Percentiles rank a stretch among this genome's conserved stretches.
These are phyloP conservation scores for Schizonepeta tenuifolia DNA, from an alignment of 257 asterid genomes.

Conservation along the genomic window DNA sequence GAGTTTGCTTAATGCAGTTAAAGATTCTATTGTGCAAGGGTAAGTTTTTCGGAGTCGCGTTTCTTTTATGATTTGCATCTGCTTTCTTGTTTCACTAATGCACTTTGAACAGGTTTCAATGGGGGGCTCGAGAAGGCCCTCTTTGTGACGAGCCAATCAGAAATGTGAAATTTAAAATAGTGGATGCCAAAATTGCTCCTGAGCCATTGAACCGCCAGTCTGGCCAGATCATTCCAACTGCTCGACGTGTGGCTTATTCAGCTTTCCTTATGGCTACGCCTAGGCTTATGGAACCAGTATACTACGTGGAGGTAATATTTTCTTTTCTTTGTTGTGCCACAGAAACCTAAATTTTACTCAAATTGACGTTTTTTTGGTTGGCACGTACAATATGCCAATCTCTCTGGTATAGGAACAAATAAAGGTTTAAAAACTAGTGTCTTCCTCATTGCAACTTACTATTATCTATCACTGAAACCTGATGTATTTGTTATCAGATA, in stretches of 20 bases:
- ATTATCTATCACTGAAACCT: slow-evolving; percentile 28
- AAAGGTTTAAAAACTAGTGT: background rate
- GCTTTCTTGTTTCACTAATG: slow-evolving; percentile 27
- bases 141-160: slow-evolving; percentile 98
- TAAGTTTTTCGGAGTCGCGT: slow-evolving; percentile 35
- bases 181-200: slow-evolving; percentile 92
- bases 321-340: slow-evolving; percentile 10
- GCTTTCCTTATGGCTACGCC: slow-evolving; percentile 98
- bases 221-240: slow-evolving; percentile 97
- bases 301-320: slow-evolving; percentile 76
- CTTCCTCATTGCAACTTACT: background rate
- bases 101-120: slow-evolving; percentile 73
- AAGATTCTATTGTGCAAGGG: slow-evolving; percentile 98
- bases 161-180: slow-evolving; percentile 94
- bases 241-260: slow-evolving; percentile 98
- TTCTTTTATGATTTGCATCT: slow-evolving; percentile 7
- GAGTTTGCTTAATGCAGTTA: slow-evolving; percentile 80
- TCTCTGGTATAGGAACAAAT: background rate
- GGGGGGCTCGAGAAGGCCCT: slow-evolving; percentile 99
- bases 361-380: background rate
- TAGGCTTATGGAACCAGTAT: slow-evolving; percentile 96
- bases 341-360: background rate
- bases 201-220: slow-evolving; percentile 98
- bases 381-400: slow-evolving; percentile 1
- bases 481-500: slow-evolving; percentile 56